A percentile compares a stretch with the other conserved stretches of the same genome.
phyloP scores from a whole-genome alignment of 495 filamentous ascomycete species.

The Aspergillus ellipticus region DNA sequence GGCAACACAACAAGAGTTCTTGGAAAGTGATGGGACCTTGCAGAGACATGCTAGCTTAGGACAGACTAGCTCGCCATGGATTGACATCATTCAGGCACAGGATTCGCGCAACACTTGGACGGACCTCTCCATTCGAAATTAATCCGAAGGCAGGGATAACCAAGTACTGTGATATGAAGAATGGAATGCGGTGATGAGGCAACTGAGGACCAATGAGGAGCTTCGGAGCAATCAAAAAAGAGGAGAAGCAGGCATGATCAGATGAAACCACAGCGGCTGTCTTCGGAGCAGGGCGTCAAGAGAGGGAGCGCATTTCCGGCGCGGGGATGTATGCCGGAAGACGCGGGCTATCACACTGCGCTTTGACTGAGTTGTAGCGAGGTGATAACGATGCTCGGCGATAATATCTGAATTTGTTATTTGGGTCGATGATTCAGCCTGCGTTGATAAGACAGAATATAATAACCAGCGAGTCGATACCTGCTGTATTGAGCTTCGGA shows the following conservation, averaged over 20 bases:
- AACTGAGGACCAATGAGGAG: background rate
- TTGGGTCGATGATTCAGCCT: background rate
- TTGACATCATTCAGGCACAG: no score
- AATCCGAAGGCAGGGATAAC: no score
- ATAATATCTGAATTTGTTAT: background rate
- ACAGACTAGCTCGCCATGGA: background rate
- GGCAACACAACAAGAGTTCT: background rate
- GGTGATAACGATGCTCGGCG: background rate
- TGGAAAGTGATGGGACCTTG: background rate
- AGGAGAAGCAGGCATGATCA: background rate
- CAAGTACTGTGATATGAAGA: background rate
- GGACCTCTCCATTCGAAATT: no score
- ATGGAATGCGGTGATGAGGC: background rate
- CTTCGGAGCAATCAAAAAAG: background rate
- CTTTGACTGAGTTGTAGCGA: background rate
- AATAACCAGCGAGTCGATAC: no score
- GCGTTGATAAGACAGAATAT: constrained; percentile 1
- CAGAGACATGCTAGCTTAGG: background rate
- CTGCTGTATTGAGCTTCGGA: background rate
- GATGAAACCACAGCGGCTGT: background rate
- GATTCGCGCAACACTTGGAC: no score
- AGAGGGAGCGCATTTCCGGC: background rate
- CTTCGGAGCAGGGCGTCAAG: background rate
- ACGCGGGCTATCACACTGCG: background rate
- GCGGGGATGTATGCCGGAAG: background rate